phyloP scores from a whole-genome alignment of 768 basidiomycete species.

The Naganishia onofrii region DNA sequence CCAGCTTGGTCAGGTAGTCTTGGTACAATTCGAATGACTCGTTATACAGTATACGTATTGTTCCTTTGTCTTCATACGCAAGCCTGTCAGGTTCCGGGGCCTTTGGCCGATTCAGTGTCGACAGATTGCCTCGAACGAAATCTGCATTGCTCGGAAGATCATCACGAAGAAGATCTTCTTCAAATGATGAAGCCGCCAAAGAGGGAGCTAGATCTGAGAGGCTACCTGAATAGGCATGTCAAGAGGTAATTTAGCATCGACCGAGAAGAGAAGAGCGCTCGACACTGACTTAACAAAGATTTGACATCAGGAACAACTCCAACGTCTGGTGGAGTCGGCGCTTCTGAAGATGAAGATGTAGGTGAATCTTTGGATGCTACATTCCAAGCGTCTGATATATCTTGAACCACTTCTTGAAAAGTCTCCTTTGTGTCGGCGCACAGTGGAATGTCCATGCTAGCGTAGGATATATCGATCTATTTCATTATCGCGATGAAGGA shows the following conservation, averaged over 20 bases:
- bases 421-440: slow-evolving; percentile 18
- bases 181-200: slow-evolving; percentile 48
- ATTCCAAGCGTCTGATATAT: background rate
- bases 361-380: no score
- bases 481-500: background rate
- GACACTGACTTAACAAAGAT: background rate
- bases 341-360: background rate
- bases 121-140: slow-evolving; percentile 74
- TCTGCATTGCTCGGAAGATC: slow-evolving; percentile 85
- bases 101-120: slow-evolving; percentile 41
- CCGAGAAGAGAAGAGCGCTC: background rate
- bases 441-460: background rate
- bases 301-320: background rate
- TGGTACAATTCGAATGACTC: slow-evolving; percentile 68
- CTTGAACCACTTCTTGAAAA: slow-evolving; percentile 1
- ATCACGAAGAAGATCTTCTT: slow-evolving; percentile 84
- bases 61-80: slow-evolving; percentile 74
- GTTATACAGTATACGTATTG: slow-evolving; percentile 70
- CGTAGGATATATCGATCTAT: slow-evolving; percentile 2
- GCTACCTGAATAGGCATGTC: slow-evolving; percentile 55
- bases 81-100: background rate
- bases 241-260: background rate
- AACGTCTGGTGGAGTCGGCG: background rate
- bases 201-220: slow-evolving; percentile 12
- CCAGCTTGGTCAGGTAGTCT: slow-evolving; percentile 55